Evolutionary conservation across 2,329 filamentous ascomycete species (phyloP), one percentile per base, ranked within the genome.

Genomic region (Aureobasidium lini): DNA sequence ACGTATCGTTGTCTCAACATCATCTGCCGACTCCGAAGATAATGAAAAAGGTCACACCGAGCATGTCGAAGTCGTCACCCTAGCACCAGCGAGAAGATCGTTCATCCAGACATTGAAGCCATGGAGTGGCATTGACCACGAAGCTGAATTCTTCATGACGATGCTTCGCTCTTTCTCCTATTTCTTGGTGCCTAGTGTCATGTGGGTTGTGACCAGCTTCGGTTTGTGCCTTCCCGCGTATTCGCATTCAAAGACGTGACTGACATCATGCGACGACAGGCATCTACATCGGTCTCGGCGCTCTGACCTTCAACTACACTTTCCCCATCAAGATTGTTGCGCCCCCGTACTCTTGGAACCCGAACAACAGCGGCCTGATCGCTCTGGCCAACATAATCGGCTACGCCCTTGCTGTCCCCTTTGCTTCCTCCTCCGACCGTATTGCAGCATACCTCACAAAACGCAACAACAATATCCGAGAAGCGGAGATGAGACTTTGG

Each of bases 291-390:
- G 71, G 71, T 10, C 67, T 73, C 8, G 71, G 71, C 43, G 71
- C 71, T 0, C 63, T 73, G 2, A 68, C 70, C 5, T 73, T 73
- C 67, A 73, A 73, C 60, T 73, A 71, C 64, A 73, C 71, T 10
- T 73, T 73, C 62, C 70, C 71, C 2, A 61, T 70, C 44, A 68
- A 68, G 47, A 71, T 72, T 49, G 67, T 70, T 4, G 64, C 63
- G 8, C 68, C 70, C 1, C 71, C 70, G 0, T 72, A 72, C 61
- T 67, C 65, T 31, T 72, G 70, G 71, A 64, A 56, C 28, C 61
- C 62, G 47, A 68, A 68, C 10, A 69, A 67, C 59, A 64, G 63
- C 4, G 67, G 67, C 16, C 62, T 69, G 2, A 69, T 72, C 48
- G 70, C 70, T 15, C 64, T 73, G n/a, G 71, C 65, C 15, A 69